Evolutionary conservation across 2,329 filamentous ascomycete genomes (phyloP), one percentile per base, ranked within the genome.

Genomic region (Stachybotrys chartarum): DNA sequence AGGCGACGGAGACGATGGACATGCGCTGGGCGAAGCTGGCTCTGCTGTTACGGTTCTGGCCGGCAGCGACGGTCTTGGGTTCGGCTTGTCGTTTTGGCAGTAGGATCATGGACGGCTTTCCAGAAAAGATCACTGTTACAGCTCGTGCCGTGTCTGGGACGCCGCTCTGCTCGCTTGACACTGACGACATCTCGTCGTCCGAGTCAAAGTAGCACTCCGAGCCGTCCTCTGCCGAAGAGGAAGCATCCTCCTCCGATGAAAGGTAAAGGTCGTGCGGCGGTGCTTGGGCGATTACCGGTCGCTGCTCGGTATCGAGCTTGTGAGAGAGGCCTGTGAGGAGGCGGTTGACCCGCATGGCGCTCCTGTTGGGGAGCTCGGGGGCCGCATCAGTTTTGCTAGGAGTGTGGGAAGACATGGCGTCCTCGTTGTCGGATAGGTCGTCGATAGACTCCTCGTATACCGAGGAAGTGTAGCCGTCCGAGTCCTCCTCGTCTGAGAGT

Each of bases 161-260:
- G 47, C 74, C 69, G 56, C 72, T 60, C n/a, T 54, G 55, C 42
- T 55, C 53, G 5, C 61, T 58, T 10, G 63, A 59, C 60, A 60
- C 52, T 53, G 63, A 58, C 6, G 59, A 62, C 44, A 68, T 61
- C 52, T 74, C 74, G 57, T 67, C 74, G 18, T 71, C 72, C 51
- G 75, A 78, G 59, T 81, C 77, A 60, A 71, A 70, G 50, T 79
- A 78, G 62, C 77, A 77, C 62, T 83, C 79, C 55, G 81, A 84
- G 58, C 79, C 79, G 67, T 83, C 78, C 67, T 83, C 83, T 50
- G 80, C 79, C 17, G 80, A 82, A 1, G 83, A 83, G 1, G 83
- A 86, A 32, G 78, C 82, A 59, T 86, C 84, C 65, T 87, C 84
- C 60, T 87, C 84, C 0, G 82, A 85, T 2, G 83, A 86, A 30